phyloP scores from a whole-genome alignment of 1,139 yeast species.

The Kluyveromyces marxianus region DNA sequence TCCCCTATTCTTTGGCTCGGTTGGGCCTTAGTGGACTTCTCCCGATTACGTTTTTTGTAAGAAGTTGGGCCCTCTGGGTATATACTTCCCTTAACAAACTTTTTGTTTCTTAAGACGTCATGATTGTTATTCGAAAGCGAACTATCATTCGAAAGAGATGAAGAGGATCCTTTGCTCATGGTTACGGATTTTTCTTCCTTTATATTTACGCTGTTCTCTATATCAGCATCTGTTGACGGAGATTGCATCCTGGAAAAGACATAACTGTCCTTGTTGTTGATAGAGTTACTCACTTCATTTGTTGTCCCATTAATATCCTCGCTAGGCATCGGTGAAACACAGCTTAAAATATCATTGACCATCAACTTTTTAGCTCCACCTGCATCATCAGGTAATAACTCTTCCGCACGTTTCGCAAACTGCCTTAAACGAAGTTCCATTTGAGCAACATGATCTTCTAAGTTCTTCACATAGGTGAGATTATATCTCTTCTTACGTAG shows the following conservation, averaged over 20 bases:
- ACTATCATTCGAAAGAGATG: not conserved
- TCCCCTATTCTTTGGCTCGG: slow-evolving; percentile 25
- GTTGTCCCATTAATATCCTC: not conserved
- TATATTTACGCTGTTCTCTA: not conserved
- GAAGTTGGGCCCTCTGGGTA: slow-evolving; percentile 29
- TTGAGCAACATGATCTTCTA: slow-evolving; percentile 29
- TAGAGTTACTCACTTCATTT: not conserved
- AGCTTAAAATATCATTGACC: slow-evolving; percentile 18
- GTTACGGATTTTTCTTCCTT: not conserved
- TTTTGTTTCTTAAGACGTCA: slow-evolving; percentile 12
- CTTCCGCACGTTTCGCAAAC: slow-evolving; percentile 19
- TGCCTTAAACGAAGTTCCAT: slow-evolving; percentile 23
- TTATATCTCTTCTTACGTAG: slow-evolving; percentile 48
- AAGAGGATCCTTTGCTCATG: not conserved
- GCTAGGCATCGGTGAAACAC: not conserved
- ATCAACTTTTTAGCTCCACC: slow-evolving; percentile 14
- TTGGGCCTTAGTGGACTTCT: not conserved
- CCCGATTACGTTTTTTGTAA: slow-evolving; percentile 11
- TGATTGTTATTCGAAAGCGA: slow-evolving; percentile 1
- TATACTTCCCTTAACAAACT: slow-evolving; percentile 26
- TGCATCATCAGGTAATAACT: slow-evolving; percentile 15
- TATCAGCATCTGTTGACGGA: too few species aligned
- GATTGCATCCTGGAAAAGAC: too few species aligned
- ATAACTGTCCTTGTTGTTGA: too few species aligned
- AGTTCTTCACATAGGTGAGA: slow-evolving; percentile 39